These are phyloP conservation scores for Candida vaughaniae DNA, from an alignment of 805 yeast species.

Conservation along the genomic window DNA sequence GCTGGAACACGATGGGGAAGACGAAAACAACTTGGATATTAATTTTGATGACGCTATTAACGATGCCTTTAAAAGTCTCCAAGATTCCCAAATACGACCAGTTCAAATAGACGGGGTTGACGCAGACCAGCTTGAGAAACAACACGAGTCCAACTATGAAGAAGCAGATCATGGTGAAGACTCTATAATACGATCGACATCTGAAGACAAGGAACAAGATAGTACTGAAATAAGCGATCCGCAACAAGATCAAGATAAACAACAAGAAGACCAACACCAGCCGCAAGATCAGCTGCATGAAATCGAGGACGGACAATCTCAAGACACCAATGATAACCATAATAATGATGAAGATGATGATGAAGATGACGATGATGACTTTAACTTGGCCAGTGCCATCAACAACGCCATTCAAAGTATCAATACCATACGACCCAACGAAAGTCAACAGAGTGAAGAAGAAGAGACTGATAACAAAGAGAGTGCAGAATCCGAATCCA, in stretches of 20 bases:
- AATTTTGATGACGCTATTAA: slow-evolving; percentile 27
- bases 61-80: slow-evolving; percentile 25
- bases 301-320: not conserved
- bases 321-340: not conserved
- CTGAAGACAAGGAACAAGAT: too few species aligned
- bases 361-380: slow-evolving; percentile 11
- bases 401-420: slow-evolving; percentile 16
- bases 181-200: too few species aligned
- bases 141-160: not conserved
- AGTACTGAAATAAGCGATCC: too few species aligned
- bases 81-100: slow-evolving; percentile 6
- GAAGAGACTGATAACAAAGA: not conserved
- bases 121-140: not conserved
- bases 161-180: not conserved
- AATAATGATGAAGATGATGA: not conserved
- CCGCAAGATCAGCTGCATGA: not conserved
- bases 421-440: slow-evolving; percentile 3
- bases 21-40: slow-evolving; percentile 11
- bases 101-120: slow-evolving; percentile 1
- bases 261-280: not conserved
- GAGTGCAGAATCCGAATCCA: not conserved
- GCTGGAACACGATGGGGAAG: slow-evolving; percentile 1
- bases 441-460: not conserved
- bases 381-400: slow-evolving; percentile 13
- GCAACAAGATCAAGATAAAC: slow-evolving; percentile 1